phyloP scores from a whole-genome alignment of 1,139 yeast genomes.

The Zygoascus sp. region DNA sequence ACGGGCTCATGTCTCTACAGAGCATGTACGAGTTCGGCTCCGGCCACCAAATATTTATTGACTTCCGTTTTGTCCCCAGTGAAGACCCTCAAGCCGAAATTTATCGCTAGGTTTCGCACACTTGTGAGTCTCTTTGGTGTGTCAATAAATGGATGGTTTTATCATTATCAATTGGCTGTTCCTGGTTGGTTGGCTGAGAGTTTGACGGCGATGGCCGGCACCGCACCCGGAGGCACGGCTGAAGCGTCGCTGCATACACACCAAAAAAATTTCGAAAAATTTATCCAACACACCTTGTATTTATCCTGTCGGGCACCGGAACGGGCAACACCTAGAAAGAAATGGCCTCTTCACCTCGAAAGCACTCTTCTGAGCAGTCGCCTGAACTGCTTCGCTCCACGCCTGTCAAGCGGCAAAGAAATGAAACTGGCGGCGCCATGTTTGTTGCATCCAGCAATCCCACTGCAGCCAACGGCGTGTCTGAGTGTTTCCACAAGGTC shows the following conservation, averaged over 20 bases:
- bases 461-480: slow-evolving; percentile 33
- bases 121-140: no score
- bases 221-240: not conserved
- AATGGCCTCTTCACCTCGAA: slow-evolving; percentile 9
- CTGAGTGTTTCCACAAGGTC: slow-evolving; percentile 62
- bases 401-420: slow-evolving; percentile 15
- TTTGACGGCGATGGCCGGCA: not conserved
- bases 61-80: slow-evolving; percentile 30
- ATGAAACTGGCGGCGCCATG: slow-evolving; percentile 7
- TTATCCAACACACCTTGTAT: slow-evolving; percentile 2
- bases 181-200: not conserved
- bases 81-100: slow-evolving; percentile 19
- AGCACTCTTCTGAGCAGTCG: slow-evolving; percentile 6
- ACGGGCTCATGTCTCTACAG: slow-evolving; percentile 33
- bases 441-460: slow-evolving; percentile 27
- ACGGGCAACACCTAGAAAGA: not conserved
- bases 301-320: not conserved
- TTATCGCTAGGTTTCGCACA: not conserved
- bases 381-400: slow-evolving; percentile 14
- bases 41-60: slow-evolving; percentile 30
- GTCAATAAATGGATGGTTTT: no score
- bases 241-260: not conserved
- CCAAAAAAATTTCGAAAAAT: not conserved
- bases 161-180: not conserved
- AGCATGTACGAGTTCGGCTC: slow-evolving; percentile 30